Base-by-base conservation (phyloP, 2,329 filamentous ascomycete genomes). In the Cryphonectria nitschkei region DNA sequence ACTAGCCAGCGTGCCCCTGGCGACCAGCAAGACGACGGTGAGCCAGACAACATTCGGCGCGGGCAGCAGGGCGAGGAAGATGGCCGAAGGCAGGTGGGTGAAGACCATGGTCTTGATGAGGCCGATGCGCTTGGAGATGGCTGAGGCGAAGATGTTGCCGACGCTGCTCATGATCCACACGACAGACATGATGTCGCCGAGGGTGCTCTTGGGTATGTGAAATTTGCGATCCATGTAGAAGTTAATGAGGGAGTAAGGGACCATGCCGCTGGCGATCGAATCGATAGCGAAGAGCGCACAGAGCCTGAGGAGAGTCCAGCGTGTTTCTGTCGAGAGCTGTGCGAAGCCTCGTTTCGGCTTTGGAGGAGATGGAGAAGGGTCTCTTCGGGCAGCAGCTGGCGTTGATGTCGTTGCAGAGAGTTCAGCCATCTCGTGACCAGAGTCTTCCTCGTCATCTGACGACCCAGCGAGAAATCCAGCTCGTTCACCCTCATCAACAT, bases 101-200 rank as follows among this genome's bases (percentile, higher is more conserved):
- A 92, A 92, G 11, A 92, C 90, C 91, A 93, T 93, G 1, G 91
- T 93, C 83, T 89, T 89, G 61, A 93, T 86, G 50, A 94, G 87
- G 7, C 88, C 88, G 52, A 89, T 80, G 6, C 87, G 81, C 39
- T 85, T 86, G 7, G 87, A 85, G 1, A 89, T 80, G 5, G 87
- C 85, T 6, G 86, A 84, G 0, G 87, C 87, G 0, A 85, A 80
- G 16, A 89, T 78, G 74, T 85, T 87, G 0, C 86, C 88, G 0
- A 80, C 71, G 0, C 86, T 85, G 1, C 86, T 80, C 29, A 89
- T 82, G 66, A 88, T 81, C 72, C 82, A 85, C 0, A 86, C 85
- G 34, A 81, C 81, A 74, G 88, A 86, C 76, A 89, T 89, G 14
- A 89, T 80, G 0, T 84, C 83, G 0, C 88, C 88, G 2, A 90